Percentiles rank a stretch among this genome's conserved stretches.
Evolutionary conservation across 169 alveolate species (phyloP).

Genomic region (Eimeria mitis): DNA sequence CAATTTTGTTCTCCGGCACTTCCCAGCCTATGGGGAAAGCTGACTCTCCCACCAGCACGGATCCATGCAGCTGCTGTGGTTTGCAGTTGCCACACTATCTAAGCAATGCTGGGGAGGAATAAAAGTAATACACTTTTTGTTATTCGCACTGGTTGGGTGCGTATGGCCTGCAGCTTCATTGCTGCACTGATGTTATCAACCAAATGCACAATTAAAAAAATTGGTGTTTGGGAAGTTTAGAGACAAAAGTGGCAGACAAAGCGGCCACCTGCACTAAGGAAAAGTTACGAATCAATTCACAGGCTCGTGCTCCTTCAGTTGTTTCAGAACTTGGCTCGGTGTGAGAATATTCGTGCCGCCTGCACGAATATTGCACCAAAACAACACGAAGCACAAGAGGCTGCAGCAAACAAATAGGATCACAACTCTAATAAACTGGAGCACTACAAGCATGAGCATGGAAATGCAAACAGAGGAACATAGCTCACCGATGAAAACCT

Average conservation of each 20-base stretch:
- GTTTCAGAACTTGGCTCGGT: slow-evolving; percentile 48
- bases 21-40: neutral
- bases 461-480: neutral
- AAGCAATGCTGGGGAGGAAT: neutral
- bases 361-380: neutral
- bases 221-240: neutral
- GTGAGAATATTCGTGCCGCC: slow-evolving; percentile 69
- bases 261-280: neutral
- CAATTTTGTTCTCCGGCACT: neutral
- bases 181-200: neutral
- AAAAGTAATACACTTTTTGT: neutral
- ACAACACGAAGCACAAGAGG: neutral
- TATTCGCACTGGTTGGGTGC: neutral
- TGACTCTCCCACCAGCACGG: neutral
- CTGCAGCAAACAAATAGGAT: neutral
- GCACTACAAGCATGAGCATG: neutral
- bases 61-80: neutral
- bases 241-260: neutral
- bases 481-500: slow-evolving; percentile 77
- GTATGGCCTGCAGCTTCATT: neutral
- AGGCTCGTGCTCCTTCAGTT: slow-evolving; percentile 46
- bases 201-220: neutral
- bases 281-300: neutral
- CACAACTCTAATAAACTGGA: neutral
- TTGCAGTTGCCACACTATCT: neutral